Evolutionary conservation across 2,329 filamentous ascomycete genomes (phyloP), one percentile per base, ranked within the genome.

Genomic region (Emergomyces africanus): DNA sequence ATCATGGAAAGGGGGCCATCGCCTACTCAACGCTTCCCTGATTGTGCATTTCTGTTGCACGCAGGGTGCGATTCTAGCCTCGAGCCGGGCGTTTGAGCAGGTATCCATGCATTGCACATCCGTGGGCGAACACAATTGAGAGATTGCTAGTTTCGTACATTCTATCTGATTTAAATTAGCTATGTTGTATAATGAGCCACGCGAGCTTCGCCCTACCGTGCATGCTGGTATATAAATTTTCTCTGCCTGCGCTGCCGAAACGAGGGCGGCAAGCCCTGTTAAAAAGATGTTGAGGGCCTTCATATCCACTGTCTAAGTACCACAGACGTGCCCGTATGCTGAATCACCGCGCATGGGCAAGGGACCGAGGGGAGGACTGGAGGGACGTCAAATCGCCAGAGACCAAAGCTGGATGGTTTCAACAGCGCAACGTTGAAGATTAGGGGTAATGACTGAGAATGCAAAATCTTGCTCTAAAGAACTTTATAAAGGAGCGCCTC

Each of bases 91-190:
- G 35, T 55, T 55, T 42, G 37, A 44, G 54, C 54, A 55, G 18
- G 54, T 55, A 18, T 55, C 54, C 54, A 55, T 44, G 25, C 54
- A 55, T 20, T 44, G 44, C 25, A 30, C 15, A 5, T 55, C 54
- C 2, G 54, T 55, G 8, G n/a, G 54, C 25, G 33, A 6, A 39
- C 54, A 55, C 39, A 44, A 28, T 12, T 55, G 20, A 44, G 37
- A n/a, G 10, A 55, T 55, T 44, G 54, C 54, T 20, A 30, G 37
- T 44, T 42, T 55, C 54, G 39, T 55, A 55, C 54, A 55, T 10
- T 55, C 20, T n/a, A 55, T 30, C 54, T 55, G 54, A 20, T 30
- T 55, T 6, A 15, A 42, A 30, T 55, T 55, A 55, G 39, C 39
- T 6, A n/a, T 44, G 39, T 35, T n/a, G 20, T 14, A 23, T 33